Conservation (phyloP, 164 flowering plant genomes). For the Buxus sempervirens region DNA sequence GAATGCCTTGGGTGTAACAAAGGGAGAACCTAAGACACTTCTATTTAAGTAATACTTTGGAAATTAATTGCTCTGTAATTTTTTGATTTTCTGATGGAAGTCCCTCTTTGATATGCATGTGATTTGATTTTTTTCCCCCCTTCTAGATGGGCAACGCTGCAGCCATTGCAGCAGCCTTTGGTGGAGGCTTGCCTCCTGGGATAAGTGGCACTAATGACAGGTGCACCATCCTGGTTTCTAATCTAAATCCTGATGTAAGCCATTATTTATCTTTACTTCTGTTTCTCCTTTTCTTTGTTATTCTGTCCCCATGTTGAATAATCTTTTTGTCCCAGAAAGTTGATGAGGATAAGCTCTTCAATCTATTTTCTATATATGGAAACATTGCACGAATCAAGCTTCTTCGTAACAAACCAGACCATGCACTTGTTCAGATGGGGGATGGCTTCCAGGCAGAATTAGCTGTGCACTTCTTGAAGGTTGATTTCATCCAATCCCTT, state of each 20-base stretch:
- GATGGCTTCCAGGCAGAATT: constrained; percentile 98
- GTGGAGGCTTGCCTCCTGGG: constrained; percentile 94
- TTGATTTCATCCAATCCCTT: constrained; percentile 15
- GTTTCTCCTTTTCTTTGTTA: background rate
- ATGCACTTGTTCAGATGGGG: constrained; percentile 94
- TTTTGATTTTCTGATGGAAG: background rate
- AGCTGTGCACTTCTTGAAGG: constrained; percentile 97
- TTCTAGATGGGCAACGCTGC: constrained; percentile 82
- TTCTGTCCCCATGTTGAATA: background rate
- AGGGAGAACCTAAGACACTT: background rate
- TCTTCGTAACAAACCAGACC: constrained; percentile 94
- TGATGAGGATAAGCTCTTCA: constrained; percentile 97
- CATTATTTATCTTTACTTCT: constrained; percentile 1
- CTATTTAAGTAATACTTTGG: background rate
- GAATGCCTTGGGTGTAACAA: background rate
- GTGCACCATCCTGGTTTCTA: constrained; percentile 87
- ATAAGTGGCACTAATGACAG: constrained; percentile 92
- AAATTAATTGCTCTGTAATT: background rate
- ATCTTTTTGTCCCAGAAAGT: constrained; percentile 49
- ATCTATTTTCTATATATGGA: constrained; percentile 91
- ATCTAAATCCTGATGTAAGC: constrained; percentile 85
- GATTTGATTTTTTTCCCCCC: background rate
- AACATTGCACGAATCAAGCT: constrained; percentile 89
- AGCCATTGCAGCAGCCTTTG: constrained; percentile 90
- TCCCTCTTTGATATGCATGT: background rate